phyloP scores from a whole-genome alignment of 2,329 filamentous ascomycete genomes.

The Xylariomycetidae sp. region DNA sequence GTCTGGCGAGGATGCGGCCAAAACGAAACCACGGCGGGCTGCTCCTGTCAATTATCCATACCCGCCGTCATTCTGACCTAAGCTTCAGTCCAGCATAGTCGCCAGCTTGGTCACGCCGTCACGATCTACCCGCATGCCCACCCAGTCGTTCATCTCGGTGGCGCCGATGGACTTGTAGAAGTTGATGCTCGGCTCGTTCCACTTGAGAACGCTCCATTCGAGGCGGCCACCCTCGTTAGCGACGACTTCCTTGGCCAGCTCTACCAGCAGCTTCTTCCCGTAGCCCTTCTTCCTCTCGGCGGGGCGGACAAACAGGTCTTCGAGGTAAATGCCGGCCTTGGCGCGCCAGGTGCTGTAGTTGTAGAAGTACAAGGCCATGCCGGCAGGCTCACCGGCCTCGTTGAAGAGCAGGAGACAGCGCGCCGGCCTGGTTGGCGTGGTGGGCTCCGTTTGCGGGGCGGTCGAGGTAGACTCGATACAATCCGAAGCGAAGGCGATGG shows the following conservation, averaged over 20 bases:
- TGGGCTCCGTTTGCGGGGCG: constrained; percentile 44
- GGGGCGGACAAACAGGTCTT: constrained; percentile 81
- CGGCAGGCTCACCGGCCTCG: constrained; percentile 45
- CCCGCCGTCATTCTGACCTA: no score
- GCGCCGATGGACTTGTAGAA: constrained; percentile 77
- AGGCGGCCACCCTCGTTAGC: constrained; percentile 67
- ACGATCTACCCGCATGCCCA: constrained; percentile 68
- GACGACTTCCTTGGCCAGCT: constrained; percentile 73
- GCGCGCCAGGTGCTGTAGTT: constrained; percentile 93
- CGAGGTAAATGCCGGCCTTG: constrained; percentile 83
- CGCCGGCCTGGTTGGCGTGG: constrained; percentile 55
- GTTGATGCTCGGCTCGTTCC: constrained; percentile 84
- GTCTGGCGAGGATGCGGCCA: no score
- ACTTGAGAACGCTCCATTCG: constrained; percentile 88
- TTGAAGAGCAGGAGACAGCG: constrained; percentile 66
- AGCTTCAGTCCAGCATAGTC: constrained; percentile 32
- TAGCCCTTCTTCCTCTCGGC: constrained; percentile 70
- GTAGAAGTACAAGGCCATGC: constrained; percentile 89
- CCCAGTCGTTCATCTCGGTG: constrained; percentile 62
- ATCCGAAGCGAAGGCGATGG: constrained; percentile 68
- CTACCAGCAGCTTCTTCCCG: constrained; percentile 67
- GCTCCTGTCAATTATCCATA: no score
- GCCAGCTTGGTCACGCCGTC: constrained; percentile 58
- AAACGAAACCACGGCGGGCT: no score
- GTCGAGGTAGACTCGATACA: constrained; percentile 34